Percentiles rank a stretch among this genome's conserved stretches.
These are phyloP conservation scores for Saussurea involucrata DNA, from an alignment of 129 eudicot species.

Conservation along the genomic window DNA sequence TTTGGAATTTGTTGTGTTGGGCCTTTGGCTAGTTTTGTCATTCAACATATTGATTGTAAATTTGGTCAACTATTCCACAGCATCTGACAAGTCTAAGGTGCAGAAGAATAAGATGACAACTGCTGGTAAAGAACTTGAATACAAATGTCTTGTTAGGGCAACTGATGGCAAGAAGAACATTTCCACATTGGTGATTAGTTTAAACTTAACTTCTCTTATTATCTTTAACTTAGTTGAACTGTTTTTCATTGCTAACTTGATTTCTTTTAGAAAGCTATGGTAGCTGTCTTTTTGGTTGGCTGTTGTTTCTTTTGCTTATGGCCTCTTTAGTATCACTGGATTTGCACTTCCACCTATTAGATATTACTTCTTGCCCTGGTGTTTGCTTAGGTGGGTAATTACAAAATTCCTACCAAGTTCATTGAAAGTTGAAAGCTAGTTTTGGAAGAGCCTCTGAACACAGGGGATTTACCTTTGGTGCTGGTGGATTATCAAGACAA, in stretches of 20 bases:
- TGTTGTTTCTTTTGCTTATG: background rate
- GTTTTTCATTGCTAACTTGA: background rate
- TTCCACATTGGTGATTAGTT: slow-evolving; percentile 61
- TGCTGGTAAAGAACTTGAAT: slow-evolving; percentile 62
- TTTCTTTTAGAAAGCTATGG: background rate
- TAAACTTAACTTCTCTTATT: background rate
- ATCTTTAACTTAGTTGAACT: background rate
- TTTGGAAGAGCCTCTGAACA: background rate
- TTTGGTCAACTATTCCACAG: slow-evolving; percentile 30
- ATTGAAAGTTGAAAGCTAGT: background rate
- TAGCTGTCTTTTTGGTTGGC: background rate
- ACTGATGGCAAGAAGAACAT: slow-evolving; percentile 91
- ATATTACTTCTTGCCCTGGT: background rate
- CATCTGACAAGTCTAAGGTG: slow-evolving; percentile 74
- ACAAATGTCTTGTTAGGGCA: slow-evolving; percentile 80
- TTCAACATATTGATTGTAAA: slow-evolving; percentile 1
- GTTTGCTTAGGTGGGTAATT: background rate
- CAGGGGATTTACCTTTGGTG: background rate
- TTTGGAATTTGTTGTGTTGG: background rate
- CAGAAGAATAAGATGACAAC: slow-evolving; percentile 59
- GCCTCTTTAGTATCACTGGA: background rate
- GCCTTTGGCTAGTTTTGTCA: background rate
- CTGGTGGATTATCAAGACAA: background rate
- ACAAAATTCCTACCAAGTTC: background rate
- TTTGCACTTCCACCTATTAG: background rate